Base-by-base conservation (phyloP, 805 yeast genomes). In the Candida pseudoglaebosa region DNA sequence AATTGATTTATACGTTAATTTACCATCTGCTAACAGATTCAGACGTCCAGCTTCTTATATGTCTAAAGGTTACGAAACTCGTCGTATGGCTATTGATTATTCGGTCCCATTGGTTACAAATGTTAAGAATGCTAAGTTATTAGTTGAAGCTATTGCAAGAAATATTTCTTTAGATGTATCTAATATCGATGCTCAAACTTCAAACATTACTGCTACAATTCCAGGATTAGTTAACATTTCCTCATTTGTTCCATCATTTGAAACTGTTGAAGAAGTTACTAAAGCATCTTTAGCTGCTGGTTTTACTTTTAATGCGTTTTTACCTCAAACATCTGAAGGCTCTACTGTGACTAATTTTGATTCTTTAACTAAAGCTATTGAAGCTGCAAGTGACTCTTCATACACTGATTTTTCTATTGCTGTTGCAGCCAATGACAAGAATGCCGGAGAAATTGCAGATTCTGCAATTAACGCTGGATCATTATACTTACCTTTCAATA, bases 21-120 rank as follows among this genome's bases (percentile, higher is more conserved):
- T 93, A 72, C 99, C 99, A 45, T 90, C 98, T 45, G 74, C 95
- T 34, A 93, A 93, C 76, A 78, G 96, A 61, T 93, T 87, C 81
- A 85, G 99, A 64, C 87, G 99, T 68, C 99, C 99, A 45, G 97
- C 99, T 40, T 84, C 91, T 45, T 93, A 93, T 70, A 88, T 93
- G 75, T 87, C 96, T 20, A 89, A 86, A 71, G 99, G 99, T 62
- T 93, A 93, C 76, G 82, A 79, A 65, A 87, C 98, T 33, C 95
- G 99, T 77, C 93, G 99, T 75, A 86, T 93, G 98, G 99, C 99
- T 51, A 97, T 93, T 49, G 99, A 93, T 68, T 95, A 86, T 63
- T 90, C 97, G 37, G 89, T 93, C 59, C 99, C 99, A 37, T 75
- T 93, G 62, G 96, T 93, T 36, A 93, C 99, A 48, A 93, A 93